Base-by-base conservation (phyloP, 2,329 filamentous ascomycete species). In the Lasiodiplodia sp. region DNA sequence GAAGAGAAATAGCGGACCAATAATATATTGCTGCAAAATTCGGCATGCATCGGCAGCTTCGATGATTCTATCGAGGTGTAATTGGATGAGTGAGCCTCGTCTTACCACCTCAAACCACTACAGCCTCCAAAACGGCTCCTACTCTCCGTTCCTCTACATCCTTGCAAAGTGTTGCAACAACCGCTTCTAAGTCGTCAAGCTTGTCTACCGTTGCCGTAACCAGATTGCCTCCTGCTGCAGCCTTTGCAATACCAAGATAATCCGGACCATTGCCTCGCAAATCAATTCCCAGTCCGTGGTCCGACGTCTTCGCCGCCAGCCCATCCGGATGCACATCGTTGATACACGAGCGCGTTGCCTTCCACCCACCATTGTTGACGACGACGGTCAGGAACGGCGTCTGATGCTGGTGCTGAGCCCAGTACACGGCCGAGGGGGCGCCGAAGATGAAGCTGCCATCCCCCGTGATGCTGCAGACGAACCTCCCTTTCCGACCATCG, bases 391-490 rank as follows among this genome's bases (percentile, higher is more conserved):
- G 71, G 2, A 87, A 78, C 0, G 86, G 86, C 23, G 87, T 86
- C 34, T 82, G 78, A 71, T 88, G 88, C 23, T 85, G 81, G 72
- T 79, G 81, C 7, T 85, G 79, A 53, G 88, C 86, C 86, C 86
- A 88, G 75, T 87, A 84, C 8, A 86, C 85, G 37, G 84, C 87
- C 1, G 82, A 82, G 0, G 86, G 86, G 0, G 87, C 83, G 1
- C 83, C 83, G 71, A 87, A 88, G 69, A 88, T 77, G 72, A 83
- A 87, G 5, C 84, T 86, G n/a, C 86, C 86, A 68, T 88, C 86
- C 23, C 86, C 86, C 0, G 88, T 86, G 67, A 88, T 82, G 69
- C 87, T 85, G 51, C 85, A 83, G 6, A 88, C 85, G 12, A 74
- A 69, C 57, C 57, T 49, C 6, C 23, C 57, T 23, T 21, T 49